Evolutionary conservation across 78 protist genomes (phyloP), one percentile per base, ranked within the genome.

Genomic region (Dictyostelium discoideum): DNA sequence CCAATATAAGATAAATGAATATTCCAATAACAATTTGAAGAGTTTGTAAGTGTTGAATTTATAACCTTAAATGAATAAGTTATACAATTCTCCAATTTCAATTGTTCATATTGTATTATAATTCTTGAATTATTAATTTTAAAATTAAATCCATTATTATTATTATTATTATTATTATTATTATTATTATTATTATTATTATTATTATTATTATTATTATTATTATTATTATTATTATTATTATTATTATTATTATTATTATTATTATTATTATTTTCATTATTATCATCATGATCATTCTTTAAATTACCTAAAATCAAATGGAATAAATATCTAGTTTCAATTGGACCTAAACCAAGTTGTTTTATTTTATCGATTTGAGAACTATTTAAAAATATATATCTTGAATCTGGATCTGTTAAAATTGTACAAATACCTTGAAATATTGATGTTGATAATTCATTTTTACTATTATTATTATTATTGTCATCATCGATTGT

Each of bases 1-100:
- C 85, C 95, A 40, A 82, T 60, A 50, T 90, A 90, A 2, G 89
- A 83, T 42, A 90, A 40, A 40, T 90, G 83, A 29, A 90, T 90
- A 82, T 90, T 81, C 95, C 95, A 90, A 73, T 90, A 90, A 86
- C 95, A 90, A 54, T 65, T 82, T 65, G 67, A 82, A 24, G 95
- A 90, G 39, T 82, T 90, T n/a, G 95, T 65, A 6, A 90, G 42
- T 29, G 95, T 46, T 14, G 84, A 57, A n/a, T 90, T 82, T 24
- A 90, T 82, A 5, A 90, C 87, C 74, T 90, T 86, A 44, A 81
- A 90, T 18, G 95, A 80, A 60, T 90, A 90, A 22, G 84, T 90
- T 20, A 90, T 82, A 37, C 74, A 54, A 90, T 90, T 80, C 29
- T 90, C 95, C 11, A 44, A 37, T 72, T 32, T 63, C 60, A 90